These are phyloP conservation scores for Penicillium sp. DNA, from an alignment of 2,329 filamentous ascomycete species.

Conservation along the genomic window DNA sequence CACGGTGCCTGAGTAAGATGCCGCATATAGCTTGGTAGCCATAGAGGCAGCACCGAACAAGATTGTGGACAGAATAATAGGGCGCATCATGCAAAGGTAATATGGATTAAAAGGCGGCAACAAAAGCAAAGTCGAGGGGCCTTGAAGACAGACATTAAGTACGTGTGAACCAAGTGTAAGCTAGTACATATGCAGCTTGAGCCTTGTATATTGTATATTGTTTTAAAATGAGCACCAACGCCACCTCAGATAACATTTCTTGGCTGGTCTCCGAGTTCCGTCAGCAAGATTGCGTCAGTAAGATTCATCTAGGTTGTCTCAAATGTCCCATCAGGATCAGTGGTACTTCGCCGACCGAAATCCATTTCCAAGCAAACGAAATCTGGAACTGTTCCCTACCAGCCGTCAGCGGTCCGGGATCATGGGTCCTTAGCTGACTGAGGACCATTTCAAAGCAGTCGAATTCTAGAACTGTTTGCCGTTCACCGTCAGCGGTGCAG, in stretches of 20 bases:
- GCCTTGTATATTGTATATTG: too few species aligned
- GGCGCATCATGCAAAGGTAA: not conserved
- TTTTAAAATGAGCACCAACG: too few species aligned
- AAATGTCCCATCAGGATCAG: not conserved
- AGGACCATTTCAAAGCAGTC: too few species aligned
- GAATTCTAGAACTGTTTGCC: too few species aligned
- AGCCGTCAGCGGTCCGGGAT: not conserved
- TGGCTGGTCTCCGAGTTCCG: not conserved
- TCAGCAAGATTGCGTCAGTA: not conserved
- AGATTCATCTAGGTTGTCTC: not conserved
- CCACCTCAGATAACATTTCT: not conserved
- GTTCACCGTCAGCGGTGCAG: too few species aligned
- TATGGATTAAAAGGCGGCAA: not conserved
- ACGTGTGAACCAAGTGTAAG: not conserved
- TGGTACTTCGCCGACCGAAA: not conserved
- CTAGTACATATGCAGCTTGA: not conserved
- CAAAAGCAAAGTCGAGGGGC: not conserved
- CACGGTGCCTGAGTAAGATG: conserved; percentile 37
- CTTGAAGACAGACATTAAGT: too few species aligned
- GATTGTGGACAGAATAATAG: not conserved
- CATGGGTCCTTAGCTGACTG: too few species aligned
- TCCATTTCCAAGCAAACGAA: not conserved
- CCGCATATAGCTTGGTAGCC: conserved; percentile 30
- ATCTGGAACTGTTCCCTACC: not conserved
- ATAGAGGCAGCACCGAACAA: not conserved